Conservation (phyloP, 805 yeast genomes). For the Ogataea saltuana region DNA sequence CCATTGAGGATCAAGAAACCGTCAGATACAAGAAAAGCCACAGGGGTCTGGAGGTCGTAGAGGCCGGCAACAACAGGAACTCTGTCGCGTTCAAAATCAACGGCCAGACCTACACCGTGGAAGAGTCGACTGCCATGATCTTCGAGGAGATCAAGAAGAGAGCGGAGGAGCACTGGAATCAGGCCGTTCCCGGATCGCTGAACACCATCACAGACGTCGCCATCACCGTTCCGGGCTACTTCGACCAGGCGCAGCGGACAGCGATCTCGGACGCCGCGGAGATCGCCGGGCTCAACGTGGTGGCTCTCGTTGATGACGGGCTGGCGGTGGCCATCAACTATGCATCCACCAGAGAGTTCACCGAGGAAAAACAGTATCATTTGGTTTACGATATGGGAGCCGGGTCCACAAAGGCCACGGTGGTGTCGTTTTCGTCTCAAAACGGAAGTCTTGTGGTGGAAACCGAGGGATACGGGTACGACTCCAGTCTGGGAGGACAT, state of each 20-base stretch:
- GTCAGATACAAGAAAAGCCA: slow-evolving; percentile 51
- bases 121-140: slow-evolving; percentile 85
- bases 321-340: slow-evolving; percentile 86
- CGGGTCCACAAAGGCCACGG: slow-evolving; percentile 83
- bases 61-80: slow-evolving; percentile 45
- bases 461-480: slow-evolving; percentile 72
- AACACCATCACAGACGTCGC: slow-evolving; percentile 63
- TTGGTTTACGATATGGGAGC: slow-evolving; percentile 91
- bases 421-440: slow-evolving; percentile 60
- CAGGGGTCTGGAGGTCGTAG: slow-evolving; percentile 56
- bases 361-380: slow-evolving; percentile 54
- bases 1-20: slow-evolving; percentile 48
- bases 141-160: slow-evolving; percentile 63
- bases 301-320: slow-evolving; percentile 83
- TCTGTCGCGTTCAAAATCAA: slow-evolving; percentile 59
- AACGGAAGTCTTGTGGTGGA: slow-evolving; percentile 48
- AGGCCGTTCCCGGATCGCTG: slow-evolving; percentile 50
- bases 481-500: slow-evolving; percentile 74
- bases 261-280: slow-evolving; percentile 73
- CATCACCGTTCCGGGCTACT: slow-evolving; percentile 75
- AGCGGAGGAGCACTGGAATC: slow-evolving; percentile 61
- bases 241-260: slow-evolving; percentile 60
- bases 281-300: slow-evolving; percentile 64
- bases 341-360: slow-evolving; percentile 54
- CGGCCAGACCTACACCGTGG: slow-evolving; percentile 46